These are phyloP conservation scores for Erodium texanum DNA, from an alignment of 441 rosid genomes.

Conservation along the genomic window DNA sequence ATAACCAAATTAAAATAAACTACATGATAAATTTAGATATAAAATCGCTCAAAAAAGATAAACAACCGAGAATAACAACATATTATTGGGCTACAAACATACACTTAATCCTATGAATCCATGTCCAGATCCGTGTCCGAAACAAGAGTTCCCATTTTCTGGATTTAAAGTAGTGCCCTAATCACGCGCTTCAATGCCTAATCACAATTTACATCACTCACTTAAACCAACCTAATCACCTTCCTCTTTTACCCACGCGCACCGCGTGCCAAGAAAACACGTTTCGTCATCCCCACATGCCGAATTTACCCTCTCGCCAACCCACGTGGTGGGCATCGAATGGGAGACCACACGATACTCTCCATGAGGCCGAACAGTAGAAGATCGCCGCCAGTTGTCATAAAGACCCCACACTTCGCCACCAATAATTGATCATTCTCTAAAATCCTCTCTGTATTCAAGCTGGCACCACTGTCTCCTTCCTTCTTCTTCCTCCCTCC, in stretches of 20 bases:
- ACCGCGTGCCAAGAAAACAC: too few relatives aligned
- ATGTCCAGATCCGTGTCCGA: background rate
- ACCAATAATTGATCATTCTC: conserved; percentile 48
- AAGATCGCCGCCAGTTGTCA: background rate
- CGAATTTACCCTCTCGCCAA: too few relatives aligned
- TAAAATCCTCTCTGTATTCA: conserved; percentile 42
- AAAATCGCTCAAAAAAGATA: too few relatives aligned
- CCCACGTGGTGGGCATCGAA: too few relatives aligned
- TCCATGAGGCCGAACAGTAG: conserved; percentile 1
- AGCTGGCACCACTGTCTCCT: conserved; percentile 57
- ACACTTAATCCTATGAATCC: background rate
- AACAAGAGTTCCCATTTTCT: background rate
- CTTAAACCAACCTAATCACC: background rate
- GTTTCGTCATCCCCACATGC: too few relatives aligned
- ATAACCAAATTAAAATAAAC: too few relatives aligned
- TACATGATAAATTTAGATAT: too few relatives aligned
- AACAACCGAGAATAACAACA: too few relatives aligned
- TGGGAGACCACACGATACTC: background rate
- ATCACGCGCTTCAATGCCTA: background rate
- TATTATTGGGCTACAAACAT: too few relatives aligned
- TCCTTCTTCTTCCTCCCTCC: background rate
- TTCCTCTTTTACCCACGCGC: background rate
- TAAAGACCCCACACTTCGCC: conserved; percentile 24
- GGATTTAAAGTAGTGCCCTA: background rate
- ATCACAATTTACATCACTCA: too few relatives aligned